Conservation (phyloP, 805 yeast species). For the Tetrapisispora nanseiensis region DNA sequence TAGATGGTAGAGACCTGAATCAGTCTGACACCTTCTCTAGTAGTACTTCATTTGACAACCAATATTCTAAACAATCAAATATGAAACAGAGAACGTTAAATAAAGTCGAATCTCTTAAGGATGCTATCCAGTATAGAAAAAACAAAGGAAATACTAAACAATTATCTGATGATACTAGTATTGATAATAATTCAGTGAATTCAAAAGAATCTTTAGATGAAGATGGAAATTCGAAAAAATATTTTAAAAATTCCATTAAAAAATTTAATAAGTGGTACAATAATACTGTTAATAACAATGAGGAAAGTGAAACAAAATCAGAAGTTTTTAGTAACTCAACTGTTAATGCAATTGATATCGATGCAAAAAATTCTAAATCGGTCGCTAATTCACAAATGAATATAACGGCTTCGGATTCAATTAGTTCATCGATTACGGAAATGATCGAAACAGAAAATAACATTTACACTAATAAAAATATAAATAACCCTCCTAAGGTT, state of each 20-base stretch:
- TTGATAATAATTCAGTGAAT: slow-evolving; percentile 12
- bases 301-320: background rate
- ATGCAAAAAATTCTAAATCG: background rate
- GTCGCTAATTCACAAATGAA: too few relatives aligned
- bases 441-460: background rate
- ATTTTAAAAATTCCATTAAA: slow-evolving; percentile 38
- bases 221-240: slow-evolving; percentile 28
- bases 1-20: too few relatives aligned
- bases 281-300: slow-evolving; percentile 13
- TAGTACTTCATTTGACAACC: background rate
- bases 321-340: background rate
- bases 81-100: slow-evolving; percentile 13
- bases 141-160: background rate
- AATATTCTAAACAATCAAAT: slow-evolving; percentile 3
- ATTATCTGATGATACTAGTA: slow-evolving; percentile 8
- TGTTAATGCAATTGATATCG: too few relatives aligned
- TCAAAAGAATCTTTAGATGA: slow-evolving; percentile 15
- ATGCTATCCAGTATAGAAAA: slow-evolving; percentile 17
- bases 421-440: too few relatives aligned
- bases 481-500: background rate
- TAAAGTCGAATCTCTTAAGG: slow-evolving; percentile 14
- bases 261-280: slow-evolving; percentile 65
- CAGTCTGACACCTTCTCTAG: background rate
- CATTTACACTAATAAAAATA: background rate
- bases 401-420: too few relatives aligned